These are phyloP conservation scores for Skeletonema grethae DNA, from an alignment of 108 stramenopile genomes.

Conservation along the genomic window DNA sequence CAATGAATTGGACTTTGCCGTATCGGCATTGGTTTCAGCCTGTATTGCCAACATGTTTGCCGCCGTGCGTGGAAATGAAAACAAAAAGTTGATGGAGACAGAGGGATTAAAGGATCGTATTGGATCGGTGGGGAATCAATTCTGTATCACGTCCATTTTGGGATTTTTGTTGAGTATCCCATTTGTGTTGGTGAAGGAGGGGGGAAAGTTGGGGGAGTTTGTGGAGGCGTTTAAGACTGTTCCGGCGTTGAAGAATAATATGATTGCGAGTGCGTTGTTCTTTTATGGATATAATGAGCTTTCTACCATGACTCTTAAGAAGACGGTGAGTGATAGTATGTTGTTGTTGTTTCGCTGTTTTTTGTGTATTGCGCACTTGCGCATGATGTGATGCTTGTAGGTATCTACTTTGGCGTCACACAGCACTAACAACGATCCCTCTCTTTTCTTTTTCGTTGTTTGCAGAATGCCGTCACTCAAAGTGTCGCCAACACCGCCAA, in stretches of 20 bases:
- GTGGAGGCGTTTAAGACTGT: constrained; percentile 78
- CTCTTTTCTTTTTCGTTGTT: background rate
- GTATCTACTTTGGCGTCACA: background rate
- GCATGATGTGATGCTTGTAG: no score
- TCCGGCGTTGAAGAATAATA: constrained; percentile 75
- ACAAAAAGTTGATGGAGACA: constrained; percentile 95
- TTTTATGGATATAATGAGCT: constrained; percentile 97
- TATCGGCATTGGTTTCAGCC: constrained; percentile 84
- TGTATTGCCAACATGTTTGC: constrained; percentile 94
- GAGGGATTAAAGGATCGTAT: constrained; percentile 87
- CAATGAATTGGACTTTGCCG: constrained; percentile 93
- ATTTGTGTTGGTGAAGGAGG: constrained; percentile 71
- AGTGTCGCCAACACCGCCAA: constrained; percentile 96
- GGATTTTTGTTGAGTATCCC: constrained; percentile 86
- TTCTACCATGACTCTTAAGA: constrained; percentile 94
- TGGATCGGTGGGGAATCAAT: constrained; percentile 92
- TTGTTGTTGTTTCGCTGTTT: background rate
- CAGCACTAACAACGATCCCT: background rate
- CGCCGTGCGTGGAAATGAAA: constrained; percentile 92
- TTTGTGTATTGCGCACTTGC: no score
- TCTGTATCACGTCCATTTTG: constrained; percentile 86
- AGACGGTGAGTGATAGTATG: constrained; percentile 58
- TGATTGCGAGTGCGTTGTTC: constrained; percentile 90
- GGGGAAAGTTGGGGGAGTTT: constrained; percentile 80
- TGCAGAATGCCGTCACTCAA: constrained; percentile 81